A percentile compares a stretch with the other conserved stretches of the same genome.
These are phyloP conservation scores for Hyaloscypha variabilis DNA, from an alignment of 495 filamentous ascomycete species.

Conservation along the genomic window DNA sequence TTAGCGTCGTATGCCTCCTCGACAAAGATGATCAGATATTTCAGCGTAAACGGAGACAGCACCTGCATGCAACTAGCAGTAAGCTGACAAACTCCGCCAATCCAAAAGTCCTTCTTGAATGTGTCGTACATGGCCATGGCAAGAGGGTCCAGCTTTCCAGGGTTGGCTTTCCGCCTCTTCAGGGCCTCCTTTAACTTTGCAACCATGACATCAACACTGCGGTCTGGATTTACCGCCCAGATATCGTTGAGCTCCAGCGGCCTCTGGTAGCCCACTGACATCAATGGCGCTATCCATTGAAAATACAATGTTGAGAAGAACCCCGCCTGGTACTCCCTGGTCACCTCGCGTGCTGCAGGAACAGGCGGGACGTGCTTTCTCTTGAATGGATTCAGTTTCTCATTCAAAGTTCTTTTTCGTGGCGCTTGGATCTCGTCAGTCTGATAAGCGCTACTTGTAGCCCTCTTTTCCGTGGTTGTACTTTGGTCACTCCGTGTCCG, in stretches of 20 bases:
- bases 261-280: constrained; percentile 73
- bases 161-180: constrained; percentile 61
- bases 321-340: constrained; percentile 62
- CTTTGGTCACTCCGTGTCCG: too few relatives aligned
- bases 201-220: constrained; percentile 67
- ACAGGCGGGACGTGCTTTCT: not conserved
- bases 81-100: constrained; percentile 78
- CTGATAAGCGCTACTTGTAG: too few relatives aligned
- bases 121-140: constrained; percentile 84
- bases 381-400: not conserved
- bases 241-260: constrained; percentile 83
- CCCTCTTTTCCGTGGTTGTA: too few relatives aligned
- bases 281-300: constrained; percentile 41
- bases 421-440: too few relatives aligned
- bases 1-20: constrained; percentile 67
- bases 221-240: constrained; percentile 81
- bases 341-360: not conserved
- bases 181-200: constrained; percentile 67
- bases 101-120: constrained; percentile 81
- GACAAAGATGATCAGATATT: constrained; percentile 81
- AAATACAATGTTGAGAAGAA: constrained; percentile 84
- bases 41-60: constrained; percentile 71
- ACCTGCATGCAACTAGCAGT: constrained; percentile 67
- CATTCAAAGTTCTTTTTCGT: not conserved
- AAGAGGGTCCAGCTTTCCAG: constrained; percentile 75